These are phyloP conservation scores for Atalantia buxifolia DNA, from an alignment of 345 rosid genomes.

Conservation along the genomic window DNA sequence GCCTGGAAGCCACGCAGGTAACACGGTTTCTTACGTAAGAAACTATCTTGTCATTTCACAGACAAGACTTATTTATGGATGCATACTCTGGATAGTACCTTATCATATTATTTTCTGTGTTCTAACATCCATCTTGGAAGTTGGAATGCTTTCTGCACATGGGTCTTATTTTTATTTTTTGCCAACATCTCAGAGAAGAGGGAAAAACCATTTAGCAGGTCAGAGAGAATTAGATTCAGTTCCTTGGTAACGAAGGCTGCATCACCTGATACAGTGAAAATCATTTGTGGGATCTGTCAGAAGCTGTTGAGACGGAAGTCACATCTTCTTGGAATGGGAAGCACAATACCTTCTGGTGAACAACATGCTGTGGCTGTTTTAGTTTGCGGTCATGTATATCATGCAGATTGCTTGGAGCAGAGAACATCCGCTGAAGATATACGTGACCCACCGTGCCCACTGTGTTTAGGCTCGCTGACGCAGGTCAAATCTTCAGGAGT, in stretches of 20 bases:
- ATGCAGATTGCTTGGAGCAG: slow-evolving; percentile 61
- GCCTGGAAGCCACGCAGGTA: slow-evolving; percentile 35
- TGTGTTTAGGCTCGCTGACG: slow-evolving; percentile 31
- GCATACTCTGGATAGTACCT: background rate
- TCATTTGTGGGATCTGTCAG: slow-evolving; percentile 54
- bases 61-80: background rate
- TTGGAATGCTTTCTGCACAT: background rate
- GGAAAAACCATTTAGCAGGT: slow-evolving; percentile 34
- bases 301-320: slow-evolving; percentile 48
- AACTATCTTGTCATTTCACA: background rate
- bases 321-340: slow-evolving; percentile 35
- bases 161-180: background rate
- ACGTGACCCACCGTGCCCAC: slow-evolving; percentile 50
- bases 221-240: slow-evolving; percentile 44
- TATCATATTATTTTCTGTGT: background rate
- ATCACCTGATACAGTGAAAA: slow-evolving; percentile 33
- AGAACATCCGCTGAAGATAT: slow-evolving; percentile 39
- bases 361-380: slow-evolving; percentile 52
- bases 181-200: slow-evolving; percentile 31
- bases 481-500: slow-evolving; percentile 19
- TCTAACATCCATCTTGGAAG: background rate
- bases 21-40: background rate
- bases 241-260: slow-evolving; percentile 28
- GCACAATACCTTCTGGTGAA: slow-evolving; percentile 33
- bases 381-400: slow-evolving; percentile 65